phyloP scores from a whole-genome alignment of 1,284 basidiomycete genomes.

The Leccinum griseonigrum region DNA sequence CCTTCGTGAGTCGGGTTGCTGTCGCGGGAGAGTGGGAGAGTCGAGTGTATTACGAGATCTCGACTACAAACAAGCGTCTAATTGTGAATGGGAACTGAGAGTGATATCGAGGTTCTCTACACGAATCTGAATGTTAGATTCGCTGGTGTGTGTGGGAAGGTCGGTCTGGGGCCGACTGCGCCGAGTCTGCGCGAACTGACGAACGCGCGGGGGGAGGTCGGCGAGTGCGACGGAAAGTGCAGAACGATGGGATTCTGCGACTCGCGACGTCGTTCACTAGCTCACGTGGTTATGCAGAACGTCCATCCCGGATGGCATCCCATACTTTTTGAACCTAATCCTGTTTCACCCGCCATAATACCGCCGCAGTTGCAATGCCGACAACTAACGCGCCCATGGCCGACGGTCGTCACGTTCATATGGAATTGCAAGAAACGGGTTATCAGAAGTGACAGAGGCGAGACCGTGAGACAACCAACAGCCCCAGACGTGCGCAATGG shows the following conservation, averaged over 20 bases:
- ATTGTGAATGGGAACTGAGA: too few relatives aligned
- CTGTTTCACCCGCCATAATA: slow-evolving; percentile 63
- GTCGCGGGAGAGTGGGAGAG: too few relatives aligned
- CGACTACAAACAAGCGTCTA: too few relatives aligned
- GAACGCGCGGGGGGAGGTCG: background rate
- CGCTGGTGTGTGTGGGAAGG: background rate
- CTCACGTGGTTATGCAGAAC: too few relatives aligned
- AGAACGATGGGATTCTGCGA: background rate
- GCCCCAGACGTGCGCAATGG: slow-evolving; percentile 21
- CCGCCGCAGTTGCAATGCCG: slow-evolving; percentile 62
- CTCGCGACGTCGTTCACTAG: too few relatives aligned
- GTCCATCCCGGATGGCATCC: slow-evolving; percentile 8
- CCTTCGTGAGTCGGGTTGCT: too few relatives aligned
- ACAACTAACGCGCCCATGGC: slow-evolving; percentile 60
- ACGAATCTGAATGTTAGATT: background rate
- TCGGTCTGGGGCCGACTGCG: background rate
- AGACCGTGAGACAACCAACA: slow-evolving; percentile 31
- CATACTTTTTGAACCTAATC: slow-evolving; percentile 29
- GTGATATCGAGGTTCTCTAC: background rate
- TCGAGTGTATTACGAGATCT: too few relatives aligned
- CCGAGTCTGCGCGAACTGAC: background rate
- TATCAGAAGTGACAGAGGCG: slow-evolving; percentile 16
- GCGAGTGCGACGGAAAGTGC: background rate
- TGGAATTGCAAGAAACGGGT: slow-evolving; percentile 28
- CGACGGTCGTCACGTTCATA: slow-evolving; percentile 34